Evolutionary conservation across 1,284 basidiomycete genomes (phyloP).

Genomic region (Xerocomus amazonicus): DNA sequence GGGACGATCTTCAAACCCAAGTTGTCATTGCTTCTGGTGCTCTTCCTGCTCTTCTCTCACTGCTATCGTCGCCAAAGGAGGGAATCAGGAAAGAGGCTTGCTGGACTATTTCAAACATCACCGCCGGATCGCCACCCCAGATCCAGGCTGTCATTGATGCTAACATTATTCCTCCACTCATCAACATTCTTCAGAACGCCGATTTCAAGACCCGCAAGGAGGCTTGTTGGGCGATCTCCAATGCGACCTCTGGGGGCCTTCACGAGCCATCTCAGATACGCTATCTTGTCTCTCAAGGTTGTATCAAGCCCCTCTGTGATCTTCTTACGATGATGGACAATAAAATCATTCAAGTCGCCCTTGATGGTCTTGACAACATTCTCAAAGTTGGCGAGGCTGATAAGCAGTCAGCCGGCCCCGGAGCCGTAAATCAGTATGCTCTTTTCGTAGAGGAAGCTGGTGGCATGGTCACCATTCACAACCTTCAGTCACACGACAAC

Average conservation of each 20-base stretch:
- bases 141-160: constrained; percentile 90
- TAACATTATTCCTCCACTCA: constrained; percentile 94
- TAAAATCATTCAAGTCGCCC: constrained; percentile 98
- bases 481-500: constrained; percentile 99
- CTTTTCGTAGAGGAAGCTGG: constrained; percentile 96
- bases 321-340: constrained; percentile 98
- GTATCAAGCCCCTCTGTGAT: constrained; percentile 98
- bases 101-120: constrained; percentile 99
- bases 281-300: constrained; percentile 96
- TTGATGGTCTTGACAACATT: constrained; percentile 98
- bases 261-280: constrained; percentile 97
- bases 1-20: constrained; percentile 98
- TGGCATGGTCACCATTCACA: constrained; percentile 98
- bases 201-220: constrained; percentile 99
- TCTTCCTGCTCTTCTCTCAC: constrained; percentile 86
- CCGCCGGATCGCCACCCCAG: constrained; percentile 93
- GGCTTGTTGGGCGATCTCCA: constrained; percentile 99
- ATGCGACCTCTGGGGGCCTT: constrained; percentile 96
- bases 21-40: constrained; percentile 97
- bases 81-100: constrained; percentile 96
- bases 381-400: constrained; percentile 98
- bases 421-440: constrained; percentile 91
- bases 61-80: constrained; percentile 94
- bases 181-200: constrained; percentile 96
- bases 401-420: constrained; percentile 80